These are phyloP conservation scores for Coemansia sp. DNA, from an alignment of 192 early-diverging fungal species.

Conservation along the genomic window DNA sequence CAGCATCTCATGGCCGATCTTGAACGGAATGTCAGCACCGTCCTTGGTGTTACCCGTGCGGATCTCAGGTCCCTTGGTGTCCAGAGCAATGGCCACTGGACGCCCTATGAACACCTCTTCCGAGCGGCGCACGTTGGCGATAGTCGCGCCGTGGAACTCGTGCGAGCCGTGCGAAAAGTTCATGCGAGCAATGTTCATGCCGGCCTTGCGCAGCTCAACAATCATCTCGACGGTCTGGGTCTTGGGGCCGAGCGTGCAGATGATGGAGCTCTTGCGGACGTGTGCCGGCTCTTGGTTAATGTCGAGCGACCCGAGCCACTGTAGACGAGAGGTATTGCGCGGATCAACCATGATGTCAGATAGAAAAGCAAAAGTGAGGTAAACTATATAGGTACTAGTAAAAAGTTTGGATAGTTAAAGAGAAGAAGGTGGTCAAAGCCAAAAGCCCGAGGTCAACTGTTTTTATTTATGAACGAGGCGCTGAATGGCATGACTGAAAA, in stretches of 20 bases:
- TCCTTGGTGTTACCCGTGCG: constrained; percentile 80
- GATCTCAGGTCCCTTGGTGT: constrained; percentile 89
- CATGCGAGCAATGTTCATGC: constrained; percentile 84
- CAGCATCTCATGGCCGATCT: constrained; percentile 75
- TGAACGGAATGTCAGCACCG: constrained; percentile 70
- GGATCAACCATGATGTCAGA: constrained; percentile 38
- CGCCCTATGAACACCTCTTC: constrained; percentile 47
- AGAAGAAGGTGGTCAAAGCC: neutral
- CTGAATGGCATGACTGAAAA: neutral
- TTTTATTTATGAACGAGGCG: constrained; percentile 5
- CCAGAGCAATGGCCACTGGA: constrained; percentile 71
- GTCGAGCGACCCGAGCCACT: constrained; percentile 70
- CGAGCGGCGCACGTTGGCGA: constrained; percentile 67
- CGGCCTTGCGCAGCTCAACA: constrained; percentile 64
- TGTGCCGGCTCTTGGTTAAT: constrained; percentile 59
- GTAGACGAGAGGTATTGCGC: constrained; percentile 63
- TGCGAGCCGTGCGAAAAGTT: constrained; percentile 74
- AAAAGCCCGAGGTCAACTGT: neutral
- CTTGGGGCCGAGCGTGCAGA: constrained; percentile 80
- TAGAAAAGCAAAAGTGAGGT: neutral
- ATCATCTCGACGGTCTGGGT: constrained; percentile 75
- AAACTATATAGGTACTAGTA: neutral
- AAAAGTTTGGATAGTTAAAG: neutral
- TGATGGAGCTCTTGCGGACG: constrained; percentile 77
- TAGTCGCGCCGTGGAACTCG: constrained; percentile 70